Percentiles rank a stretch among this genome's conserved stretches.
Conservation (phyloP, 2,329 filamentous ascomycete genomes). For the Fusarium sarcochroum region DNA sequence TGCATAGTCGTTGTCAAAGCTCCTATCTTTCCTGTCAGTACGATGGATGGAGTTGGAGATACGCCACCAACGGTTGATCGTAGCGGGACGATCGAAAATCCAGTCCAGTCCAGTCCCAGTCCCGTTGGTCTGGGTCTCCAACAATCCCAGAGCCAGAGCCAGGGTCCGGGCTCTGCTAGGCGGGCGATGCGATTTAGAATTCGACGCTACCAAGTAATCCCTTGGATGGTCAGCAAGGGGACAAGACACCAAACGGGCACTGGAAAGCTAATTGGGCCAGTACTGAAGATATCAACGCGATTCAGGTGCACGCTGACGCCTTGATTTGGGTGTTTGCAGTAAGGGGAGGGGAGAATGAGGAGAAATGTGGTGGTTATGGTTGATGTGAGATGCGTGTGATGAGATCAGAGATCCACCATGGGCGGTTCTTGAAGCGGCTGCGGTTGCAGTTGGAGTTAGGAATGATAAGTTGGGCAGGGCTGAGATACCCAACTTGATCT, state of each 20-base stretch:
- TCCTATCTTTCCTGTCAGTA: neutral
- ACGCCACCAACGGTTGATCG: conserved; percentile 35
- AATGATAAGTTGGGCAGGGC: conserved; percentile 13
- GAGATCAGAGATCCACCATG: conserved; percentile 22
- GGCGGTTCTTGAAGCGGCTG: conserved; percentile 1
- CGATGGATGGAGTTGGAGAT: conserved; percentile 1
- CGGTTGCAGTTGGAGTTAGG: neutral
- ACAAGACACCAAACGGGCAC: neutral
- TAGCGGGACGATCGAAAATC: conserved; percentile 36
- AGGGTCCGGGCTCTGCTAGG: conserved; percentile 11
- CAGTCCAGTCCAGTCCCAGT: conserved; percentile 21
- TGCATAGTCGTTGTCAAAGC: neutral
- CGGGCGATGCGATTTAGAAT: conserved; percentile 9
- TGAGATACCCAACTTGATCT: conserved; percentile 17
- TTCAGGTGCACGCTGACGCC: neutral
- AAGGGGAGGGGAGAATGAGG: neutral
- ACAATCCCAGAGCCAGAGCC: conserved; percentile 1
- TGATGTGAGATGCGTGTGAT: neutral
- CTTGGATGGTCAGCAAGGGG: conserved; percentile 10
- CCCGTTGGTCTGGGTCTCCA: conserved; percentile 27
- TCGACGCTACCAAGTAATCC: conserved; percentile 10
- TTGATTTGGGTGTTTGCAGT: neutral
- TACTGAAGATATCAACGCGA: neutral
- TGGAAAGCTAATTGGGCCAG: conserved; percentile 2
- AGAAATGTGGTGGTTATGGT: neutral